Conservation (phyloP, 2,329 filamentous ascomycete species). For the Trematosphaeria pertusa region DNA sequence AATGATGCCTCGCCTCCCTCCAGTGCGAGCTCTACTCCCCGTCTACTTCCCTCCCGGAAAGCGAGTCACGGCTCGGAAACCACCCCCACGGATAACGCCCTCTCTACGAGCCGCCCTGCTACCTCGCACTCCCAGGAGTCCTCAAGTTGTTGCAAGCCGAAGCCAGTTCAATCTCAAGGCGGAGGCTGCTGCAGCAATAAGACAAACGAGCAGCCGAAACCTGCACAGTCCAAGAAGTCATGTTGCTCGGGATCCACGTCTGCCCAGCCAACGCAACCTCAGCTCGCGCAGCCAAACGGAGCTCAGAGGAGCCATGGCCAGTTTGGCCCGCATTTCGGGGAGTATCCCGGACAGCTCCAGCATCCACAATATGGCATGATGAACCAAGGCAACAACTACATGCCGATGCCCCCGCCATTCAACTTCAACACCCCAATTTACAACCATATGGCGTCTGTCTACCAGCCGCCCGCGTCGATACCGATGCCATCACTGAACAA, state of each 20-base stretch:
- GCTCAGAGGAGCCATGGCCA: conserved; percentile 14
- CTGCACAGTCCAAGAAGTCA: conserved; percentile 31
- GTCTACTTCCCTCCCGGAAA: conserved; percentile 34
- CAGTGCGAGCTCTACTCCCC: conserved; percentile 48
- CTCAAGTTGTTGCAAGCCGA: conserved; percentile 44
- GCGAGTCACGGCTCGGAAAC: conserved; percentile 20
- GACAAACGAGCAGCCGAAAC: conserved; percentile 22
- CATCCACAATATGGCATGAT: conserved; percentile 28
- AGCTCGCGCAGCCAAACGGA: conserved; percentile 18
- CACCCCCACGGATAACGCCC: conserved; percentile 2
- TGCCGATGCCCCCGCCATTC: conserved; percentile 27
- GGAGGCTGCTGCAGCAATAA: conserved; percentile 42
- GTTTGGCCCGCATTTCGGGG: conserved; percentile 25
- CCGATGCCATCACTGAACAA: conserved; percentile 34
- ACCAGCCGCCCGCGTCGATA: conserved; percentile 42
- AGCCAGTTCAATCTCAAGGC: conserved; percentile 22
- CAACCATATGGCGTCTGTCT: conserved; percentile 39
- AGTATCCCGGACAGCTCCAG: conserved; percentile 29
- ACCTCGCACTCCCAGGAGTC: conserved; percentile 13
- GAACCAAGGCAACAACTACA: conserved; percentile 20
- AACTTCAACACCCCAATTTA: conserved; percentile 44
- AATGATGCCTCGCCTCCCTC: conserved; percentile 42
- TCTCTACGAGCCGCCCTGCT: conserved; percentile 5
- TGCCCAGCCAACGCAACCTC: conserved; percentile 7
- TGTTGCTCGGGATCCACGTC: conserved; percentile 37